Conservation (phyloP, 257 asterid species). For the Buddleja alternifolia region DNA sequence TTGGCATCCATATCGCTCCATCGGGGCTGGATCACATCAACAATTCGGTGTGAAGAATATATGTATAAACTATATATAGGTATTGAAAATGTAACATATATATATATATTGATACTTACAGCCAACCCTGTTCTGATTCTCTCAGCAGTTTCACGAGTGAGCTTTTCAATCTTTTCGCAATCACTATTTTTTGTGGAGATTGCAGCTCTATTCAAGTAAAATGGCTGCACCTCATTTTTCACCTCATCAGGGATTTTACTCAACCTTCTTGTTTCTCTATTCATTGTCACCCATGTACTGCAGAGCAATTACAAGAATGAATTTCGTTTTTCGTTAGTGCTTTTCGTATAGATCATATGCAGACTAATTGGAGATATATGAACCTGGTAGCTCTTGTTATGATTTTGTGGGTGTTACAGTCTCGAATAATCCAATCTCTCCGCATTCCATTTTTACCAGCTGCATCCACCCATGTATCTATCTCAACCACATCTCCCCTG, state of each 20-base stretch:
- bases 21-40: constrained; percentile 57
- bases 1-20: constrained; percentile 97
- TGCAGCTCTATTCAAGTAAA: constrained; percentile 58
- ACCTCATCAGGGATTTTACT: constrained; percentile 82
- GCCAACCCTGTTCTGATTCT: constrained; percentile 64
- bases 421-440: constrained; percentile 82
- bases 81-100: background rate
- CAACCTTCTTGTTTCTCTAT: constrained; percentile 84
- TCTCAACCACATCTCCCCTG: constrained; percentile 92
- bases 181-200: constrained; percentile 52
- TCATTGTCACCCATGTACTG: constrained; percentile 92
- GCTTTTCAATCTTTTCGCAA: constrained; percentile 61
- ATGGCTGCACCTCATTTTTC: constrained; percentile 67
- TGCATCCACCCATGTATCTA: constrained; percentile 94
- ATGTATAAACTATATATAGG: background rate
- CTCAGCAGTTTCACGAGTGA: constrained; percentile 60
- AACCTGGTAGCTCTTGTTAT: constrained; percentile 87
- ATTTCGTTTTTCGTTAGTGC: too few relatives aligned
- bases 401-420: constrained; percentile 56
- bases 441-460: constrained; percentile 94
- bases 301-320: background rate
- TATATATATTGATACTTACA: constrained; percentile 43
- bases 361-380: background rate
- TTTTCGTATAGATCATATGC: too few relatives aligned
- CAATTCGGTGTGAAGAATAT: background rate